Evolutionary conservation across 2,329 filamentous ascomycete genomes (phyloP).

Genomic region (Claviceps digitariae): DNA sequence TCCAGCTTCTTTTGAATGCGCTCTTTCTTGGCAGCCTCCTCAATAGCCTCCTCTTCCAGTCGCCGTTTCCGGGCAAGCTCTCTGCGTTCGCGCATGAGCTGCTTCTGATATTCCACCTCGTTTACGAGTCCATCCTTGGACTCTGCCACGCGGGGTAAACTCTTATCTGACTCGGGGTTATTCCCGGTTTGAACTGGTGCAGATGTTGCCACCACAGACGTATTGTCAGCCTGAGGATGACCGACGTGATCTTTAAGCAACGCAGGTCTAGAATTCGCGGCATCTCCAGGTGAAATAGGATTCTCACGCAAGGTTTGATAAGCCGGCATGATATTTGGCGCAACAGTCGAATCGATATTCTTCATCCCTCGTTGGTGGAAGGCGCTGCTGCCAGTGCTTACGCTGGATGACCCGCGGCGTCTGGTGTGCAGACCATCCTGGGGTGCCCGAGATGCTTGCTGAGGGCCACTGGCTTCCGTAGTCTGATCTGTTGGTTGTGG

Average conservation of each 20-base stretch:
- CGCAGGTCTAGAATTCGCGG: slow-evolving; percentile 8
- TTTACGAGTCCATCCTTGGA: slow-evolving; percentile 27
- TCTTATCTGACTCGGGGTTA: slow-evolving; percentile 16
- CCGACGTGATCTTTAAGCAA: slow-evolving; percentile 14
- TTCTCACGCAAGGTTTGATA: slow-evolving; percentile 36
- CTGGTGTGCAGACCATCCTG: slow-evolving; percentile 58
- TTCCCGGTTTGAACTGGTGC: slow-evolving; percentile 24
- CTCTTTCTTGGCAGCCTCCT: slow-evolving; percentile 58
- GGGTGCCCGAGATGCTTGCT: slow-evolving; percentile 61
- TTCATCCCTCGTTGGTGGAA: slow-evolving; percentile 45
- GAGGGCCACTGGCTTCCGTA: slow-evolving; percentile 73
- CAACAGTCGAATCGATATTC: slow-evolving; percentile 26
- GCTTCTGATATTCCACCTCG: slow-evolving; percentile 52
- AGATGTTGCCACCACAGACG: slow-evolving; percentile 30
- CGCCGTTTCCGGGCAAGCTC: slow-evolving; percentile 57
- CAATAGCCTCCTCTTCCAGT: slow-evolving; percentile 54
- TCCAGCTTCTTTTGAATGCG: slow-evolving; percentile 61
- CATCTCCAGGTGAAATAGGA: slow-evolving; percentile 29
- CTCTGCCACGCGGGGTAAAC: slow-evolving; percentile 16
- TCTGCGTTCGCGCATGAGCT: slow-evolving; percentile 57
- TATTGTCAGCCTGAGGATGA: slow-evolving; percentile 17
- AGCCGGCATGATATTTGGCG: slow-evolving; percentile 33
- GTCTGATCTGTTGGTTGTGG: slow-evolving; percentile 50
- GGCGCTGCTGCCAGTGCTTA: slow-evolving; percentile 72
- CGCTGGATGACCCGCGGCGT: slow-evolving; percentile 77